Evolutionary conservation across 2,329 filamentous ascomycete species (phyloP).

Genomic region (Diaporthe vaccinii): DNA sequence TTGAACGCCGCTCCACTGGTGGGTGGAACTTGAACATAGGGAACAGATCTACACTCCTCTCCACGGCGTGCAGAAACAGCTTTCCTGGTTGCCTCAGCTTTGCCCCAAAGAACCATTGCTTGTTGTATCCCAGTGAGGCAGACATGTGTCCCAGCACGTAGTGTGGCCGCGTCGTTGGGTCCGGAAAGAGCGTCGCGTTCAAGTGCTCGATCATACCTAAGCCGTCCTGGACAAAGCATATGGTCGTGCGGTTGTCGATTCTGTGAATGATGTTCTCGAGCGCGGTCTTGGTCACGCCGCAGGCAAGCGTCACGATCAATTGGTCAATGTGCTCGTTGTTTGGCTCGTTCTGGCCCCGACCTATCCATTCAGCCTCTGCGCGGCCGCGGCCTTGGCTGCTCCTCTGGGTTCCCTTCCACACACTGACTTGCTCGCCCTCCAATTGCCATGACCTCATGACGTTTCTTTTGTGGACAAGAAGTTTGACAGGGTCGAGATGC

Average conservation of each 20-base stretch:
- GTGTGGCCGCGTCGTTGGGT: conserved; percentile 74
- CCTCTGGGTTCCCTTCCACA: conserved; percentile 42
- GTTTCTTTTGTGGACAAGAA: conserved; percentile 45
- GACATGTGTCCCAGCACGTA: conserved; percentile 79
- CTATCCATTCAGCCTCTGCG: conserved; percentile 45
- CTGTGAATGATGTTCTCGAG: conserved; percentile 47
- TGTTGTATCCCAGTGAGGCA: conserved; percentile 60
- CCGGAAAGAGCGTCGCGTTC: conserved; percentile 77
- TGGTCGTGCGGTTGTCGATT: conserved; percentile 50
- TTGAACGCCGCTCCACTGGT: conserved; percentile 44
- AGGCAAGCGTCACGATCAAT: conserved; percentile 51
- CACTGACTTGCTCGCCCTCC: conserved; percentile 41
- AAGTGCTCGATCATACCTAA: conserved; percentile 87
- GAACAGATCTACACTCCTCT: conserved; percentile 34
- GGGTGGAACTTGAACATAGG: conserved; percentile 43
- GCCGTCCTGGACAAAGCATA: conserved; percentile 52
- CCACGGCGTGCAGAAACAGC: conserved; percentile 52
- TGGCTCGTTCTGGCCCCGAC: conserved; percentile 24
- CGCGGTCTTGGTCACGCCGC: conserved; percentile 44
- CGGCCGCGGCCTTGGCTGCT: conserved; percentile 39
- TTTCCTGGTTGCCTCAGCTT: conserved; percentile 52
- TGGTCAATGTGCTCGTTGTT: conserved; percentile 44
- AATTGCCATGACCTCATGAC: conserved; percentile 46
- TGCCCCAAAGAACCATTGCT: conserved; percentile 55
- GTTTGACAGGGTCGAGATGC: conserved; percentile 48